A percentile compares a stretch with the other conserved stretches of the same genome.
Evolutionary conservation across 305 asterid genomes (phyloP).

Genomic region (Fraxinus baroniana): DNA sequence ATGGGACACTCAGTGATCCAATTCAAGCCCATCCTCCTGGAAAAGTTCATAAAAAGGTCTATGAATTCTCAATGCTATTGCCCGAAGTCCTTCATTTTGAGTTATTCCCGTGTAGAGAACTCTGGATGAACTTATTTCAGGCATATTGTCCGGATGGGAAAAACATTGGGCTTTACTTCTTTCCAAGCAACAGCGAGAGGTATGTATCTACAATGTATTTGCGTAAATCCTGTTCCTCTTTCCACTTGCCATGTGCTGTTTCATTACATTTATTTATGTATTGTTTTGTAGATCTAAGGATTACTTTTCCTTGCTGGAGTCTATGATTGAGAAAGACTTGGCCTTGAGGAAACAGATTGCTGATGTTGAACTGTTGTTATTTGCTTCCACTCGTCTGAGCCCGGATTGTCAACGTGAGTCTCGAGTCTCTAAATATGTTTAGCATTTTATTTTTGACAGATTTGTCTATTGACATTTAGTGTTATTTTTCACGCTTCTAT

Average conservation of each 20-base stretch:
- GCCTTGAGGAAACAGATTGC: constrained; percentile 42
- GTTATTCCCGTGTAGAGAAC: constrained; percentile 33
- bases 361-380: constrained; percentile 54
- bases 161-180: constrained; percentile 59
- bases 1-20: constrained; percentile 23
- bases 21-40: constrained; percentile 56
- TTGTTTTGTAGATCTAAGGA: constrained; percentile 35
- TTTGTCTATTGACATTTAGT: neutral
- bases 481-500: neutral
- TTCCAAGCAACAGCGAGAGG: constrained; percentile 49
- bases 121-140: constrained; percentile 36
- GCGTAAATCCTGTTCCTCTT: neutral
- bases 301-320: constrained; percentile 38
- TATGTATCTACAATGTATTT: constrained; percentile 21
- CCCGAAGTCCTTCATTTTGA: constrained; percentile 47
- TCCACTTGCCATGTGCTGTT: neutral
- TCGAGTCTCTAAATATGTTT: constrained; percentile 8
- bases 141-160: constrained; percentile 35
- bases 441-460: constrained; percentile 8
- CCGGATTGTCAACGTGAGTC: constrained; percentile 50
- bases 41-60: constrained; percentile 36
- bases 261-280: neutral
- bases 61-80: constrained; percentile 46
- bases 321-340: constrained; percentile 28
- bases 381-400: constrained; percentile 50